Evolutionary conservation across 1,284 basidiomycete species (phyloP).

Genomic region (Sporisorium exsertum): DNA sequence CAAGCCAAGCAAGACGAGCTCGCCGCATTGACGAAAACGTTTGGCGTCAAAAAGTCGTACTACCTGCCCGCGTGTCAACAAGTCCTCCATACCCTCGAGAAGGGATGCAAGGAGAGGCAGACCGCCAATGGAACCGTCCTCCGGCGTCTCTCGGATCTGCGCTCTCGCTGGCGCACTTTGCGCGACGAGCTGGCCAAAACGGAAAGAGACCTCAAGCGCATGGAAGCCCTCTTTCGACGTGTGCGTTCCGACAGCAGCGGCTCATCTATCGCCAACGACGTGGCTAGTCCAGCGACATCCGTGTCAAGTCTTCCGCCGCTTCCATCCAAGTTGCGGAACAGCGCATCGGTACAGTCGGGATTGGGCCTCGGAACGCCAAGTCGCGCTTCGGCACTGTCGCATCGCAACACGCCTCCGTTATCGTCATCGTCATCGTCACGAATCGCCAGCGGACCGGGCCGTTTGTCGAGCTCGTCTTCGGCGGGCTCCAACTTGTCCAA

Average conservation of each 20-base stretch:
- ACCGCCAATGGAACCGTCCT: constrained; percentile 95
- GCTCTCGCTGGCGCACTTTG: constrained; percentile 82
- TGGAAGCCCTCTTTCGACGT: constrained; percentile 74
- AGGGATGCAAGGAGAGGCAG: constrained; percentile 86
- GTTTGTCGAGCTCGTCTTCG: constrained; percentile 43
- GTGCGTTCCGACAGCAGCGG: constrained; percentile 41
- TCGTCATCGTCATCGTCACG: constrained; percentile 32
- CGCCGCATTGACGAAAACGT: constrained; percentile 38
- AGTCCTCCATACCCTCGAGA: constrained; percentile 91
- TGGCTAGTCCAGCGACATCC: constrained; percentile 34
- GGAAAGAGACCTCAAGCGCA: constrained; percentile 82
- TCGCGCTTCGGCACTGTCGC: constrained; percentile 20
- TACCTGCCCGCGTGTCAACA: constrained; percentile 92
- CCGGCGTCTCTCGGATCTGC: constrained; percentile 84
- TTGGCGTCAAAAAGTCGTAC: constrained; percentile 73
- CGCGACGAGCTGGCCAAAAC: constrained; percentile 80
- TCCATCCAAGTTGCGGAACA: constrained; percentile 25
- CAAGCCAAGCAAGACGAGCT: constrained; percentile 50
- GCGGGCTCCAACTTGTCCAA: constrained; percentile 33
- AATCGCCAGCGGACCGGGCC: constrained; percentile 38
- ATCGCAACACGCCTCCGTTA: constrained; percentile 14
- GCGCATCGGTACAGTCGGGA: constrained; percentile 34
- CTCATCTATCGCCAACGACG: constrained; percentile 32
- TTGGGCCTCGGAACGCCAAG: constrained; percentile 45
- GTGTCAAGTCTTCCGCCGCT: constrained; percentile 33